Base-by-base conservation (phyloP, 2,329 filamentous ascomycete genomes). In the Xylaria sp. region DNA sequence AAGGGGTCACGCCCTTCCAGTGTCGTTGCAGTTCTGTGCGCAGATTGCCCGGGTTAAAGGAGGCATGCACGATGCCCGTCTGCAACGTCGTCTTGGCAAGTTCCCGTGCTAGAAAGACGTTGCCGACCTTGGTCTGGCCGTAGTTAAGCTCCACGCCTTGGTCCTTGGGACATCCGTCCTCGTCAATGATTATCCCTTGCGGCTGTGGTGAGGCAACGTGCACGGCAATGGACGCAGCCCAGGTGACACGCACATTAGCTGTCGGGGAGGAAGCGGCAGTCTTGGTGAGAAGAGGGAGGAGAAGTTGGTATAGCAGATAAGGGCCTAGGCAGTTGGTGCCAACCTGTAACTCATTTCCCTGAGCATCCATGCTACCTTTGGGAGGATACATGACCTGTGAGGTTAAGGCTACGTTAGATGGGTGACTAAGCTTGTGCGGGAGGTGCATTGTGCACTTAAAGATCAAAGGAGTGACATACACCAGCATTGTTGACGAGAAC, bases 341-440 rank as follows among this genome's bases (percentile, higher is more conserved):
- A 44, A 68, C 52, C 54, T 71, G 62, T 13, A 70, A 42, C 18
- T 71, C 69, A 39, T 68, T 50, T 26, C 68, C 67, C n/a, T 69
- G 65, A 1, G 57, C 61, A 19, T 61, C 52, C 2, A 26, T 57
- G 24, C 57, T 63, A 9, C 57, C 63, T 40, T 62, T 58, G 26
- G 65, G 63, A 13, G 55, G 61, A 47, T 38, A 65, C 58, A 65
- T 62, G 24, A 59, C 50, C 56, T 59, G 29, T n/a, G 16, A 45
- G 18, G 16, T 17, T 2, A 6, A 7, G 8, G 7, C 11, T 8
- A 7, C 7, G 21, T 52, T 40, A 52, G 39, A 22, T 9, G 17
- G 21, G 44, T 6, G 9, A 38, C 24, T 6, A 26, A 26, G 24
- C 39, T 7, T 26, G 4, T 16, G 7, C 17, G 29, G 6, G n/a